Evolutionary conservation across 73 alveolate species (phyloP), one percentile per base, ranked within the genome.

Genomic region (Halteria grandinella): DNA sequence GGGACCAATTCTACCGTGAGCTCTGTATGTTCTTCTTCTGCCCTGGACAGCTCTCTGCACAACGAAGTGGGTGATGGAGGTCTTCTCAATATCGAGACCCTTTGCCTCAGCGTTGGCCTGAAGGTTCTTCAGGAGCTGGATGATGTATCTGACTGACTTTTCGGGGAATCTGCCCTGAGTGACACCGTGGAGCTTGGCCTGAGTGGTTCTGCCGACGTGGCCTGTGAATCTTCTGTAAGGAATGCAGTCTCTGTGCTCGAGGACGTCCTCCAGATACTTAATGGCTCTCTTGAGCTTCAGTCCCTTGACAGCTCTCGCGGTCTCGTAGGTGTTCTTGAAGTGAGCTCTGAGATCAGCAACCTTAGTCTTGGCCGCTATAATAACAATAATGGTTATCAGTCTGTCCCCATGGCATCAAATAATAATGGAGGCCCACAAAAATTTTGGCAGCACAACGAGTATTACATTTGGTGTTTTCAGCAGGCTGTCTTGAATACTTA

Each of bases 1-100:
- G 29, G 99, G 98, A 70, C 90, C 90, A 76, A 95, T 95, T 76
- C 98, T 90, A 74, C 99, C 99, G 82, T 95, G 99, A 55, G 99
- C 99, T 83, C 99, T 91, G 92, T 91, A 95, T 54, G 99, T 95
- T 87, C 98, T 88, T 89, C 99, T 91, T 93, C 99, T 93, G 23
- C 99, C 99, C 76, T 91, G 79, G 50, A 81, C 89, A 20, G 99
- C 98, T 81, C 97, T 90, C 88, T 95, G 89, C 60, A 92, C 98
- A 44, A 83, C 86, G 32, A 86, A 97, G 84, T 93, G 97, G 75
- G 89, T 62, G 79, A 95, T 85, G 31, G 62, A 74, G 75, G 94
- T 78, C 79, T 95, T 95, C 14, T 89, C 98, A 69, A 82, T 85
- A 69, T 89, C 95, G 53, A 94, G 79, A 45, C 91, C 92, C 88